Evolutionary conservation across 306 rosid genomes (phyloP), one percentile per base, ranked within the genome.

Genomic region (Cucumis hystrix): DNA sequence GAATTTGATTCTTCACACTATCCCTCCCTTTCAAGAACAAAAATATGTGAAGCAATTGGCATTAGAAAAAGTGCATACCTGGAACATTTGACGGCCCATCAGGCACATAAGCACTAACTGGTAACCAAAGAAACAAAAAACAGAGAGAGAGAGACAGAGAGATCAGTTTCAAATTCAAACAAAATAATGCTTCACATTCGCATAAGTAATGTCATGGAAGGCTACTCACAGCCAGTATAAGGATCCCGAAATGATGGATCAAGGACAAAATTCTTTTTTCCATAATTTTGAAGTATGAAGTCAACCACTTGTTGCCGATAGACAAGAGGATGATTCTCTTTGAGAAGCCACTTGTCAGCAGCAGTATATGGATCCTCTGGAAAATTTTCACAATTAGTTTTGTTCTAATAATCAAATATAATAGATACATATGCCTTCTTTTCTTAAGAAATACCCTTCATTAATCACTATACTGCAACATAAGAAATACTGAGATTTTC

Each of bases 291-390:
- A 84, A 95, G 93, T 82, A 92, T 95, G 86, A 95, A 95, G 59
- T 89, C 96, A 58, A 95, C 95, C 35, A 95, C 83, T 84, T 95
- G 97, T 84, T 92, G 96, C 52, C 97, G 97, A 77, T 90, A 92
- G 85, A 91, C 85, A 82, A 90, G 87, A 79, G 97, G 98, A 80
- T 92, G 95, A 79, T 77, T 85, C 87, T 95, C 97, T 80, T 83
- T 89, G 81, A 92, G 91, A 79, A 95, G 96, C 98, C 98, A 95
- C 80, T 90, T 92, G 77, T 95, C 98, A 83, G 97, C 96, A 82
- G 84, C 56, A 59, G 80, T 90, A 89, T 95, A 95, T 47, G 93
- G 92, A 87, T 88, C 92, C 79, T 90, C 98, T 95, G 91, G 69
- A 84, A 77, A 72, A 59, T 75, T 81, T 5, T 55, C 77, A 79